phyloP scores from a whole-genome alignment of 129 eudicot genomes.

The Cynara cardunculus region DNA sequence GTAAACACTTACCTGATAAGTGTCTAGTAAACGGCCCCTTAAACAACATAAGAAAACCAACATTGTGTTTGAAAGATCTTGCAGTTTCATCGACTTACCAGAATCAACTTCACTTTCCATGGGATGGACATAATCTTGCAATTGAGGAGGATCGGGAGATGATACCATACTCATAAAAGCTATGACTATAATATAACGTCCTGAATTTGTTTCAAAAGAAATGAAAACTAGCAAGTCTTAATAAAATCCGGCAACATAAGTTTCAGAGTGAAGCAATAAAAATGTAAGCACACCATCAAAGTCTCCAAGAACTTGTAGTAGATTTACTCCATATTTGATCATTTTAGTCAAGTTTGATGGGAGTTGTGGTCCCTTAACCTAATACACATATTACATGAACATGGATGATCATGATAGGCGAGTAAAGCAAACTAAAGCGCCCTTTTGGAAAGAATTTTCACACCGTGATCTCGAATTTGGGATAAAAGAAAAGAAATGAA shows the following conservation, averaged over 20 bases:
- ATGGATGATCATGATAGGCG: background rate
- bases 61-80: constrained; percentile 1
- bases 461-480: background rate
- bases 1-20: no score
- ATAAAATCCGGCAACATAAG: constrained; percentile 1
- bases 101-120: constrained; percentile 15
- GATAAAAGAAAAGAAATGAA: background rate
- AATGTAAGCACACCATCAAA: constrained; percentile 40
- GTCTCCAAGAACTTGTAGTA: constrained; percentile 40
- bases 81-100: constrained; percentile 22
- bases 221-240: background rate
- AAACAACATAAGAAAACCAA: background rate
- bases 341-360: constrained; percentile 43
- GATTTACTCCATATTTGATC: constrained; percentile 50
- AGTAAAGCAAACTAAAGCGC: background rate
- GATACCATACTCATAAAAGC: constrained; percentile 27
- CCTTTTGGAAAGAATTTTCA: background rate
- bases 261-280: constrained; percentile 12
- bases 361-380: constrained; percentile 37
- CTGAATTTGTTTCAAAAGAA: constrained; percentile 8
- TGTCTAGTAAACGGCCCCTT: background rate
- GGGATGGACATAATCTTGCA: constrained; percentile 29
- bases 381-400: constrained; percentile 20
- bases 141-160: constrained; percentile 25
- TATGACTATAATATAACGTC: constrained; percentile 25